These are phyloP conservation scores for Lunasporangiospora selenospora DNA, from an alignment of 192 early-diverging fungal genomes.

Conservation along the genomic window DNA sequence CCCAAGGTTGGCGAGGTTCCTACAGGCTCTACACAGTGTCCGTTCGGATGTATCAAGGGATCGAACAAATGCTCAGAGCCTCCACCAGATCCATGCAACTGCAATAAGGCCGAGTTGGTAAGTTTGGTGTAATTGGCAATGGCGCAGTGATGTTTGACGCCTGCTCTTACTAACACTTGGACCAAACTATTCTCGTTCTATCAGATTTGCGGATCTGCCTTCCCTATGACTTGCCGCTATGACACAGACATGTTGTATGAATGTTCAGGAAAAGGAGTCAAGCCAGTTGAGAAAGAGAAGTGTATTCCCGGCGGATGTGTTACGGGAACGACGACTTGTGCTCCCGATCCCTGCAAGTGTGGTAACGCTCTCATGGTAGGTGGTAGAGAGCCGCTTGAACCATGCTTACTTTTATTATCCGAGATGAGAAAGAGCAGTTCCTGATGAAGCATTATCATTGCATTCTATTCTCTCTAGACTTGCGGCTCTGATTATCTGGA, in stretches of 20 bases:
- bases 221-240: neutral
- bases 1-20: neutral
- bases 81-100: constrained; percentile 1
- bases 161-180: too few species aligned
- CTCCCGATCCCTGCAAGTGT: constrained; percentile 15
- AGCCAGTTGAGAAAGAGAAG: neutral
- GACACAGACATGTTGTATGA: neutral
- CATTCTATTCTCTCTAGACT: too few species aligned
- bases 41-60: neutral
- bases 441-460: too few species aligned
- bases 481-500: constrained; percentile 1
- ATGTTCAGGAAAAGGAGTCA: neutral
- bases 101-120: neutral
- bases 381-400: too few species aligned
- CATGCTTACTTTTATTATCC: too few species aligned
- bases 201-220: constrained; percentile 3
- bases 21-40: neutral
- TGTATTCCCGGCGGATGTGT: neutral
- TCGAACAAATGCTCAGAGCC: neutral
- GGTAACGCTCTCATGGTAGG: constrained; percentile 3
- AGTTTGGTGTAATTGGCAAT: too few species aligned
- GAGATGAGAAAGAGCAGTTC: too few species aligned
- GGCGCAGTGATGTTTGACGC: too few species aligned
- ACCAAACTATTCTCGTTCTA: neutral
- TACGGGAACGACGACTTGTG: constrained; percentile 1